phyloP scores from a whole-genome alignment of 2,329 filamentous ascomycete species.

The Ophiocordyceps camponoti-floridani region DNA sequence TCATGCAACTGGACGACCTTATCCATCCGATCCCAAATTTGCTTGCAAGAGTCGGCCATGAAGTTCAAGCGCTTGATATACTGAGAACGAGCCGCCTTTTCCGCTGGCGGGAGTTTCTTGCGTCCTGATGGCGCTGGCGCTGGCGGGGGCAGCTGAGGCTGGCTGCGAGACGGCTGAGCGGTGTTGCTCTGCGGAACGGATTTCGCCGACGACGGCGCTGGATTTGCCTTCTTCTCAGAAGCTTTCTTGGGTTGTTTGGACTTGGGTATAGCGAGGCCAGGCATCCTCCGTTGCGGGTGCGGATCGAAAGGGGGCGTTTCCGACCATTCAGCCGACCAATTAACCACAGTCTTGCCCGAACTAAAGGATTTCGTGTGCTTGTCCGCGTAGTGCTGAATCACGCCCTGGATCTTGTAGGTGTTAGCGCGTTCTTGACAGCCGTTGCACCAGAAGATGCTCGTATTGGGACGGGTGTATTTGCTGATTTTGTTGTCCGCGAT shows the following conservation, averaged over 20 bases:
- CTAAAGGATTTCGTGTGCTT: slow-evolving; percentile 61
- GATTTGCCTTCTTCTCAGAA: background rate
- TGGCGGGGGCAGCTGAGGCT: too few species aligned
- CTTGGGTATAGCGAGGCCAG: too few species aligned
- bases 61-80: slow-evolving; percentile 30
- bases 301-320: slow-evolving; percentile 53
- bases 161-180: too few species aligned
- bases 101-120: background rate
- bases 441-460: slow-evolving; percentile 61
- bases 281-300: slow-evolving; percentile 21
- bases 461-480: slow-evolving; percentile 47
- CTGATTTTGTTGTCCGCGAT: slow-evolving; percentile 64
- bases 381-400: slow-evolving; percentile 68
- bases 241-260: background rate
- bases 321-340: slow-evolving; percentile 73
- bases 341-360: slow-evolving; percentile 51
- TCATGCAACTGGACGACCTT: slow-evolving; percentile 42
- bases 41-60: slow-evolving; percentile 35
- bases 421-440: slow-evolving; percentile 47
- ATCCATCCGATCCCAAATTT: slow-evolving; percentile 44
- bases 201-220: background rate
- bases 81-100: background rate
- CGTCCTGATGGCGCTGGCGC: too few species aligned
- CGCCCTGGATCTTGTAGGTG: slow-evolving; percentile 58
- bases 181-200: too few species aligned